These are phyloP conservation scores for Plasmodium gallinaceum DNA, from an alignment of 169 alveolate genomes.

Conservation along the genomic window DNA sequence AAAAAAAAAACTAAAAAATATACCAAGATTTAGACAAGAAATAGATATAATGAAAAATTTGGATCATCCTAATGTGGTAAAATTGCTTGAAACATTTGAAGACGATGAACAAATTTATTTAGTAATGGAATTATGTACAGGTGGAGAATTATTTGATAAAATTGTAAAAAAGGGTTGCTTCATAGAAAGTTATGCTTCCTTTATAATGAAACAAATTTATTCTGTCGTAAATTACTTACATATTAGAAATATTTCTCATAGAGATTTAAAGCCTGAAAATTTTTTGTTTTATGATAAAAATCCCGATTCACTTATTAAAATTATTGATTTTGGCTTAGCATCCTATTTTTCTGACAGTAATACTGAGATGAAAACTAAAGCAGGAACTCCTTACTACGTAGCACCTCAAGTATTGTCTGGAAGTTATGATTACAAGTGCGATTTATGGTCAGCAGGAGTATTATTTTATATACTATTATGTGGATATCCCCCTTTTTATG, in stretches of 20 bases:
- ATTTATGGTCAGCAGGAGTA: conserved; percentile 90
- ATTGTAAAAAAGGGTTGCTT: conserved; percentile 88
- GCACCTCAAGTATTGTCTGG: conserved; percentile 89
- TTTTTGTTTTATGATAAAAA: conserved; percentile 85
- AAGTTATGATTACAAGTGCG: conserved; percentile 89
- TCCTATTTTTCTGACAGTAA: conserved; percentile 81
- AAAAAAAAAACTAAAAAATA: conserved; percentile 84
- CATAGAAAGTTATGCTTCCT: conserved; percentile 85
- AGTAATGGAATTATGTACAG: conserved; percentile 93
- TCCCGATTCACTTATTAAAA: conserved; percentile 87
- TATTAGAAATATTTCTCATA: conserved; percentile 97
- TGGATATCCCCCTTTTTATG: conserved; percentile 93
- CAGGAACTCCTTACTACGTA: conserved; percentile 87
- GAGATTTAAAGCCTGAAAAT: conserved; percentile 99
- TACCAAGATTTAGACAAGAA: conserved; percentile 88
- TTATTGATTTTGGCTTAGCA: conserved; percentile 93
- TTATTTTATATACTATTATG: conserved; percentile 91
- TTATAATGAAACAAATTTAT: conserved; percentile 87
- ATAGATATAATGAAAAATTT: conserved; percentile 88
- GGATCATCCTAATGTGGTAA: conserved; percentile 97
- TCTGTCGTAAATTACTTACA: conserved; percentile 97
- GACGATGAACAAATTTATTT: conserved; percentile 87
- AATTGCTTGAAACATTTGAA: conserved; percentile 92
- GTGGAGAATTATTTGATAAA: conserved; percentile 93
- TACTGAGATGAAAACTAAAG: conserved; percentile 83